phyloP scores from a whole-genome alignment of 768 basidiomycete species.

The Hericium coralloides region DNA sequence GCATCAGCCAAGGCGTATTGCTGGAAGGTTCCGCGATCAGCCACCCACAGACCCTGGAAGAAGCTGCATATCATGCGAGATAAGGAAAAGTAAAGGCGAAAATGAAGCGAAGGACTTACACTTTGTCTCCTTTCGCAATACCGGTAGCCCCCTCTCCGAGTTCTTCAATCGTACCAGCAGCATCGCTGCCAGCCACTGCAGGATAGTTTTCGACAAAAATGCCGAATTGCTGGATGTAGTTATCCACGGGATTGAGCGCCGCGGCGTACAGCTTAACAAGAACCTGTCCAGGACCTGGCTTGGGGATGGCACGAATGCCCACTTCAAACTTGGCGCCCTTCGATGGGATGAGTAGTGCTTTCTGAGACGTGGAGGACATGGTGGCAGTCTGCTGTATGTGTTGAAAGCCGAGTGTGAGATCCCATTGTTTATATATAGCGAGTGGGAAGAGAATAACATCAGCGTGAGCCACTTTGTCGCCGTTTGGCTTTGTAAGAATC shows the following conservation, averaged over 20 bases:
- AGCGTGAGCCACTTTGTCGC: too few relatives aligned
- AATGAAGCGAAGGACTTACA: slow-evolving; percentile 7
- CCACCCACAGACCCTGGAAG: slow-evolving; percentile 3
- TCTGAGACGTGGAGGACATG: slow-evolving; percentile 4
- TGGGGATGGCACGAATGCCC: slow-evolving; percentile 3
- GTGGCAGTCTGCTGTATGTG: background rate
- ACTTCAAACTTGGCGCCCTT: slow-evolving; percentile 2
- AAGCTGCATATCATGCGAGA: background rate
- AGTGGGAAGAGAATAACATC: too few relatives aligned
- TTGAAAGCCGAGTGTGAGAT: too few relatives aligned
- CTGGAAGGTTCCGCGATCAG: slow-evolving; percentile 12
- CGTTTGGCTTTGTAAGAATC: too few relatives aligned
- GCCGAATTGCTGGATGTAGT: slow-evolving; percentile 8
- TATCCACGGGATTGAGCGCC: slow-evolving; percentile 16
- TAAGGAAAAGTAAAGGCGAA: background rate
- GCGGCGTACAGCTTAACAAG: slow-evolving; percentile 12
- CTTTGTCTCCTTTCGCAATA: slow-evolving; percentile 20
- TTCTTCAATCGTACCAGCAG: slow-evolving; percentile 17
- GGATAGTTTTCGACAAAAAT: slow-evolving; percentile 16
- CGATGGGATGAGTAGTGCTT: slow-evolving; percentile 1
- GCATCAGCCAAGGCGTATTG: slow-evolving; percentile 15
- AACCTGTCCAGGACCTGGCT: slow-evolving; percentile 10
- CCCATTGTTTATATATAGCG: too few relatives aligned
- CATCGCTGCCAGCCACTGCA: slow-evolving; percentile 15
- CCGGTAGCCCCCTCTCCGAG: slow-evolving; percentile 19